A percentile compares a stretch with the other conserved stretches of the same genome.
Evolutionary conservation across 2,329 filamentous ascomycete species (phyloP).

Genomic region (Cordyceps fumosorosea): DNA sequence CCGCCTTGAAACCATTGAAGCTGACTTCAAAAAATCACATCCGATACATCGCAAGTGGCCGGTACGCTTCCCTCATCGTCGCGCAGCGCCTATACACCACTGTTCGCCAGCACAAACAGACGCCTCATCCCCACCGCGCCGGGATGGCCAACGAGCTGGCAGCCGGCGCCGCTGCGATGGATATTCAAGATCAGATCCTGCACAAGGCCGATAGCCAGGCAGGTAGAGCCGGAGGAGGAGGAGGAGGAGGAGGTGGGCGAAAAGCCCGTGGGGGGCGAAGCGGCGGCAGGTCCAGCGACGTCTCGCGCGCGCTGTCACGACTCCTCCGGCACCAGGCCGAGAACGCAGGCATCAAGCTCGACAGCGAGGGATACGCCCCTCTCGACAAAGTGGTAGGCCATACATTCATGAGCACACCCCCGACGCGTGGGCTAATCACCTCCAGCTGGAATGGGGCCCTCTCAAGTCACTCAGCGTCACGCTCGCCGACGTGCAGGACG

Average conservation of each 20-base stretch:
- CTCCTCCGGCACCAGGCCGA: conserved; percentile 51
- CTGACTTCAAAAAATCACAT: background rate
- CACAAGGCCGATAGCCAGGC: background rate
- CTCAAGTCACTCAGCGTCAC: conserved; percentile 66
- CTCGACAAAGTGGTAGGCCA: conserved; percentile 52
- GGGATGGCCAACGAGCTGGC: conserved; percentile 7
- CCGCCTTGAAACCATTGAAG: background rate
- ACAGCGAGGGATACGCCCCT: conserved; percentile 52
- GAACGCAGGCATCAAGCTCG: conserved; percentile 50
- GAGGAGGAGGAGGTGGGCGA: conserved; percentile 9
- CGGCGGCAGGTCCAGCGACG: conserved; percentile 28
- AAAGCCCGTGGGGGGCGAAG: conserved; percentile 19
- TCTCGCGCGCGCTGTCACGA: conserved; percentile 49
- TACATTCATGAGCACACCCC: background rate
- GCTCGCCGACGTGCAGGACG: conserved; percentile 62
- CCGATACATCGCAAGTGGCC: background rate
- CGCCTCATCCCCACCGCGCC: background rate
- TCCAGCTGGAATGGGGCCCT: conserved; percentile 46
- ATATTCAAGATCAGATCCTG: conserved; percentile 2
- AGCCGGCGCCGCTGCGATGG: background rate
- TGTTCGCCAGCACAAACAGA: background rate
- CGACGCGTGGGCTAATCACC: background rate
- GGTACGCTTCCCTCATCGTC: too few relatives aligned
- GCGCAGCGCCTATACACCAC: conserved; percentile 1
- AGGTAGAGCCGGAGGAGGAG: background rate